Percentiles rank a stretch among this genome's conserved stretches.
phyloP scores from a whole-genome alignment of 2,329 filamentous ascomycete species.

The Diplodia sapinea region DNA sequence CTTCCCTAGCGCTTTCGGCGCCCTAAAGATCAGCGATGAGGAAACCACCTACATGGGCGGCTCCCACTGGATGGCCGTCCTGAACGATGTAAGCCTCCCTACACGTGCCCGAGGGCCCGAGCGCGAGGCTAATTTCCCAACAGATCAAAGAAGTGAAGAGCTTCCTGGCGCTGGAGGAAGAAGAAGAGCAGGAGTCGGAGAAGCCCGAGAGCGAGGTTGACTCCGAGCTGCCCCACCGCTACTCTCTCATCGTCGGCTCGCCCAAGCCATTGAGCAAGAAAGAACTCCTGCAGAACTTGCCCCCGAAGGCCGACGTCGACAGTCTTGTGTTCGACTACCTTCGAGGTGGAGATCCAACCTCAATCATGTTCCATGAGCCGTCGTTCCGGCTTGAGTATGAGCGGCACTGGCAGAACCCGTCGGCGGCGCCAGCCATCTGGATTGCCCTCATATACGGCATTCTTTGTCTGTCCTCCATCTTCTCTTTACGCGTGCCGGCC shows the following conservation, averaged over 20 bases:
- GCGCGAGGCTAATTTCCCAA: background rate
- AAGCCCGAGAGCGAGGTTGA: constrained; percentile 15
- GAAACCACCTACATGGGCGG: constrained; percentile 36
- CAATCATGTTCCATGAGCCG: constrained; percentile 38
- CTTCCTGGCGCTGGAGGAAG: constrained; percentile 34
- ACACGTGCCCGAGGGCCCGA: background rate
- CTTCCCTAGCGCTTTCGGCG: constrained; percentile 27
- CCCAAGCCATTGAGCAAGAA: constrained; percentile 38
- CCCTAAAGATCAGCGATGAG: constrained; percentile 32
- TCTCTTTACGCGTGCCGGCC: constrained; percentile 36
- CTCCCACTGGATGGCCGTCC: constrained; percentile 46
- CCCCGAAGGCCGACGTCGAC: constrained; percentile 39
- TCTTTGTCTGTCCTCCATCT: constrained; percentile 49
- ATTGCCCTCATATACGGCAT: constrained; percentile 56
- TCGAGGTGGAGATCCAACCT: constrained; percentile 37
- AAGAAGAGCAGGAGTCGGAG: constrained; percentile 34
- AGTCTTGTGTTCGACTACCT: constrained; percentile 41
- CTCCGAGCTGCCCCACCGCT: constrained; percentile 13
- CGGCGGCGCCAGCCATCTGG: constrained; percentile 51
- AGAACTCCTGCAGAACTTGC: constrained; percentile 34
- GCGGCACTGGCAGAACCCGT: constrained; percentile 52
- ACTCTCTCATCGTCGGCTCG: constrained; percentile 24
- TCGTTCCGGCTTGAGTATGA: constrained; percentile 47
- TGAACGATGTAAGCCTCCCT: constrained; percentile 38
- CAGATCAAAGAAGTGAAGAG: constrained; percentile 41